Evolutionary conservation across 73 alveolate species (phyloP).

Genomic region (Stentor roeselii): DNA sequence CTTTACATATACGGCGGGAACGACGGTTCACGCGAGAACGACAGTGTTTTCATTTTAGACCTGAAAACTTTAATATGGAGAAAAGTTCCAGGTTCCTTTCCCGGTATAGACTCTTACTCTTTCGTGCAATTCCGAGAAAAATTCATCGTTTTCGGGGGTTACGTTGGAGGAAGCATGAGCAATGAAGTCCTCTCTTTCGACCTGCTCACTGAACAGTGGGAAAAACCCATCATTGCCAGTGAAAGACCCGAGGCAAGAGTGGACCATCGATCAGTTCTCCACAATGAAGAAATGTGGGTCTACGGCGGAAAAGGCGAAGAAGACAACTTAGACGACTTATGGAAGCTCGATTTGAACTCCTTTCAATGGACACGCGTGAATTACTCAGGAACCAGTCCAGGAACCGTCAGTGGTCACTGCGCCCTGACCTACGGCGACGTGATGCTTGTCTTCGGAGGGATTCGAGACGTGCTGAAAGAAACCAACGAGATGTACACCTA

Average conservation of each 20-base stretch:
- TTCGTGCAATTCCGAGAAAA: conserved; percentile 28
- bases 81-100: background rate
- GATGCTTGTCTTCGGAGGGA: conserved; percentile 6
- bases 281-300: conserved; percentile 41
- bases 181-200: conserved; percentile 34
- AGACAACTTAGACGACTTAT: background rate
- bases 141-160: conserved; percentile 60
- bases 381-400: background rate
- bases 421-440: background rate
- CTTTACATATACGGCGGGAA: background rate
- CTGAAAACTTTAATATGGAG: background rate
- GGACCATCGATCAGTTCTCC: conserved; percentile 46
- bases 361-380: background rate
- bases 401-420: background rate
- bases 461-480: background rate
- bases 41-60: background rate
- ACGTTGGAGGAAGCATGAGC: conserved; percentile 41
- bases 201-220: conserved; percentile 40
- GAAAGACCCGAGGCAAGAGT: conserved; percentile 36
- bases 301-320: conserved; percentile 45
- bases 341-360: background rate
- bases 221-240: background rate
- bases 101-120: conserved; percentile 46
- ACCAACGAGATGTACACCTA: background rate
- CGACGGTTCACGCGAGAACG: background rate